Evolutionary conservation across 306 rosid species (phyloP).

Genomic region (Cicer pinnatifidum): DNA sequence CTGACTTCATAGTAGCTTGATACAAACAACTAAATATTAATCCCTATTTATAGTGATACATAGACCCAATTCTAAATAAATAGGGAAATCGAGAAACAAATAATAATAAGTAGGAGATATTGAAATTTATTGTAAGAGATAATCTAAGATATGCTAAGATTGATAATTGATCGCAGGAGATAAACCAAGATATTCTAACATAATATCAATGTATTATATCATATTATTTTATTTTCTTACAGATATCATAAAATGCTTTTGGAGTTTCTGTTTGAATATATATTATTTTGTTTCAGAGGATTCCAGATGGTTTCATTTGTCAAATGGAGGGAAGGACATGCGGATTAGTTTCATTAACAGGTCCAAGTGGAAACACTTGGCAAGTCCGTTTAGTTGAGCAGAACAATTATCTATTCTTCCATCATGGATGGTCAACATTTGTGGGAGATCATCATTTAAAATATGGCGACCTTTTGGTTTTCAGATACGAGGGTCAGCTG

Average conservation of each 20-base stretch:
- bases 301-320: conserved; percentile 63
- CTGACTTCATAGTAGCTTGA: too few relatives aligned
- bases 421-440: conserved; percentile 79
- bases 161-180: too few relatives aligned
- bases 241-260: conserved; percentile 19
- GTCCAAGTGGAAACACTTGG: conserved; percentile 86
- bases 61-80: too few relatives aligned
- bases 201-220: too few relatives aligned
- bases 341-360: conserved; percentile 64
- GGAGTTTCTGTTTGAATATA: conserved; percentile 8
- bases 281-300: conserved; percentile 63
- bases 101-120: too few relatives aligned
- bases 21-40: too few relatives aligned
- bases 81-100: too few relatives aligned
- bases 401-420: conserved; percentile 61
- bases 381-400: conserved; percentile 60
- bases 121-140: too few relatives aligned
- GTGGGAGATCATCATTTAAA: conserved; percentile 68
- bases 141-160: too few relatives aligned
- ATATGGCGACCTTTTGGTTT: conserved; percentile 84
- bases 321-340: conserved; percentile 65
- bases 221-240: too few relatives aligned
- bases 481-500: conserved; percentile 74
- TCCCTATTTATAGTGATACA: too few relatives aligned
- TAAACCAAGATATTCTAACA: too few relatives aligned